A percentile compares a stretch with the other conserved stretches of the same genome.
Conservation (phyloP, 2,329 filamentous ascomycete genomes). For the Fusarium sp. region DNA sequence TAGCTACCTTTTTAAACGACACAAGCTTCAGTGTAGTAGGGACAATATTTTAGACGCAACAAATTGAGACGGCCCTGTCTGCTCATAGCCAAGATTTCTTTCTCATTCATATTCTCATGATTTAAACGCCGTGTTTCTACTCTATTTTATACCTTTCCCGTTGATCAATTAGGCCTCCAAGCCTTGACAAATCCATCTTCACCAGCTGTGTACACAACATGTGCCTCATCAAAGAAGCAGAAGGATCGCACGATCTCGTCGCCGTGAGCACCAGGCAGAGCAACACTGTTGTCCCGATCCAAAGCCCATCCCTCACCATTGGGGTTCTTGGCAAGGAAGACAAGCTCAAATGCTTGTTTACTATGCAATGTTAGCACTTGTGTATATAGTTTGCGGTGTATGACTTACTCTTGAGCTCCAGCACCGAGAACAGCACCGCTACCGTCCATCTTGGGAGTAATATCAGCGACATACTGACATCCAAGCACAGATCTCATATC, state of each 20-base stretch:
- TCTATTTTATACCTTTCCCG: background rate
- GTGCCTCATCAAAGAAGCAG: constrained; percentile 70
- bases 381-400: constrained; percentile 41
- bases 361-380: constrained; percentile 48
- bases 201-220: constrained; percentile 68
- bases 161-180: constrained; percentile 56
- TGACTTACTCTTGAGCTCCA: constrained; percentile 74
- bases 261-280: constrained; percentile 71
- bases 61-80: background rate
- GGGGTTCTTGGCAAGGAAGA: constrained; percentile 65
- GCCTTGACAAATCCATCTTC: constrained; percentile 69
- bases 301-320: constrained; percentile 62
- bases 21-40: background rate
- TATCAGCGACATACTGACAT: constrained; percentile 79
- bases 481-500: constrained; percentile 73
- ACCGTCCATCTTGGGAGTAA: constrained; percentile 69
- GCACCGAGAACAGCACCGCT: constrained; percentile 70
- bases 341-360: constrained; percentile 67
- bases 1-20: background rate
- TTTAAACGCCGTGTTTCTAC: background rate
- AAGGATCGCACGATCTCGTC: constrained; percentile 72
- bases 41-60: background rate
- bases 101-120: background rate
- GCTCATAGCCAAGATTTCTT: background rate
- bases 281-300: constrained; percentile 65